These are phyloP conservation scores for Vanrija sp. DNA, from an alignment of 1,284 basidiomycete species.

Conservation along the genomic window DNA sequence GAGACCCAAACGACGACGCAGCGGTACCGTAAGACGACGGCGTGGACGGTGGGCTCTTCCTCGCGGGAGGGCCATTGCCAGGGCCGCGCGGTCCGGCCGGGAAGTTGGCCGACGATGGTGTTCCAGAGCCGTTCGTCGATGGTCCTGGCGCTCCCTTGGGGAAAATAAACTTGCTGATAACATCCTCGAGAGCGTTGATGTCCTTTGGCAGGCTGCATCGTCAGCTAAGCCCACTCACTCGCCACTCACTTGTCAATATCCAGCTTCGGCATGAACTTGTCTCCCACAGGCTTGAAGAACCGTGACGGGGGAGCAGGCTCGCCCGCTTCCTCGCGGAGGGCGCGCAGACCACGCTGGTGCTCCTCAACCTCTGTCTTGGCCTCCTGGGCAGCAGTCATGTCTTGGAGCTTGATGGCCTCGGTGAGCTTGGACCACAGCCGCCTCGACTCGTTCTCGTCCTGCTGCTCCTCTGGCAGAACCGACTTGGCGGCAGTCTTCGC, in stretches of 20 bases:
- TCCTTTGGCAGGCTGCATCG: slow-evolving; percentile 63
- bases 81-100: no score
- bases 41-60: no score
- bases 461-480: slow-evolving; percentile 77
- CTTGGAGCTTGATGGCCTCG: slow-evolving; percentile 75
- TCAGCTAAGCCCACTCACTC: background rate
- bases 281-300: slow-evolving; percentile 72
- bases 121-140: slow-evolving; percentile 1
- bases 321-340: slow-evolving; percentile 67
- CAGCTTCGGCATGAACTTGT: slow-evolving; percentile 77
- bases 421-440: slow-evolving; percentile 83
- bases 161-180: slow-evolving; percentile 62
- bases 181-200: slow-evolving; percentile 59
- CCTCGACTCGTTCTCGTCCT: slow-evolving; percentile 86
- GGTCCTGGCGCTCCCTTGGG: slow-evolving; percentile 29
- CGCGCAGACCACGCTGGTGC: slow-evolving; percentile 78
- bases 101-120: background rate
- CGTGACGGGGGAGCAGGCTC: slow-evolving; percentile 58
- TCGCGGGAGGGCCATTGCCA: no score
- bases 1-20: no score
- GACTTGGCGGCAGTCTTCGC: slow-evolving; percentile 73
- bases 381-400: slow-evolving; percentile 90
- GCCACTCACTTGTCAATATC: slow-evolving; percentile 55
- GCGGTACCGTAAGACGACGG: no score
- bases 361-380: slow-evolving; percentile 91